Evolutionary conservation across 1,139 yeast species (phyloP), one percentile per base, ranked within the genome.

Genomic region (Debaryomyces udenii): DNA sequence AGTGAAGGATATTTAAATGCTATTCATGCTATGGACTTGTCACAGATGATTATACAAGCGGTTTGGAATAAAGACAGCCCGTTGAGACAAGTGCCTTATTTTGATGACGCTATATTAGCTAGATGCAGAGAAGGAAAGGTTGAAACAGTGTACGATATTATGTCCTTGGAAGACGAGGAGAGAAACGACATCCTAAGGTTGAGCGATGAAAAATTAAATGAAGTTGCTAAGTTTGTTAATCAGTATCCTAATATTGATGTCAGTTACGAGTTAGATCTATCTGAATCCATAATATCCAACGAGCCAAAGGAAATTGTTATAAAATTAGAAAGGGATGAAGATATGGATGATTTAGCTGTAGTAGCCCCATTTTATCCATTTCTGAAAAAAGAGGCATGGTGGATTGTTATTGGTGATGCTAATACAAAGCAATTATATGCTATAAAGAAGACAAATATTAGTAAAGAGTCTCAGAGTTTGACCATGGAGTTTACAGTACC

Each of bases 1-100:
- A 80, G 91, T 48, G 91, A 88, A 44, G 97, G 98, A 0, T 71
- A 74, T 48, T 64, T 91, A 54, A 86, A 82, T 58, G 90, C 96
- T 0, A 72, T 89, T 49, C 76, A 77, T 40, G 94, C 90, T 0
- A 88, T 93, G 86, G 98, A 93, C 57, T 59, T 91, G 42, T 78
- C 87, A 1, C 99, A 93, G 56, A 87, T 90, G 96, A 66, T 89
- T 9, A 81, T 86, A 1, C 99, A 93, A 60, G 95, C 86, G 0
- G 67, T 86, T 20, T 90, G 96, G 96, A 87, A 82, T 50, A 72
- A 80, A 18, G 96, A 88, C 43, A 78, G 80, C 38, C 86, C 95
- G 1, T 70, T 94, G 56, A 80, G 78, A 51, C 99, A 94, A 61
- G 70, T 93, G 30, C 99, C 99, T 1, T 75, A 71, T 53, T 80